Conservation (phyloP, 1,284 basidiomycete species). For the Inonotus hispidus region DNA sequence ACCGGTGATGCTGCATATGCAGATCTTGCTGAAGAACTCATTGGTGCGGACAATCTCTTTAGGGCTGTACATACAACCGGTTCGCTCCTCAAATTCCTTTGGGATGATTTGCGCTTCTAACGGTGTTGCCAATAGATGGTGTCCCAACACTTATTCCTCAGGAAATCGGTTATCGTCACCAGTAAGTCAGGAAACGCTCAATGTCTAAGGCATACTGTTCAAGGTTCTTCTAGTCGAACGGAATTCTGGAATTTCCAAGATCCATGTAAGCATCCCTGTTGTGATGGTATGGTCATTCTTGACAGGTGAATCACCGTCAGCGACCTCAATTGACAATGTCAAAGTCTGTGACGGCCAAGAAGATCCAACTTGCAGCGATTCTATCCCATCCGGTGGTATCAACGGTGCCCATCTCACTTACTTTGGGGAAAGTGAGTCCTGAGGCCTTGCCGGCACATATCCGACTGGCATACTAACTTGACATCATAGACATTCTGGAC, state of each 20-base stretch:
- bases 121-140: not conserved
- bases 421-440: constrained; percentile 13
- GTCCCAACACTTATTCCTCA: constrained; percentile 14
- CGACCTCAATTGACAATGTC: not conserved
- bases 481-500: not conserved
- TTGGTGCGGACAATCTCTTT: constrained; percentile 34
- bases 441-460: not conserved
- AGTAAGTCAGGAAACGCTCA: not conserved
- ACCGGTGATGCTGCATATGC: constrained; percentile 42
- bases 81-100: not conserved
- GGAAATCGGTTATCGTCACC: constrained; percentile 11
- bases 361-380: constrained; percentile 19
- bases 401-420: constrained; percentile 13
- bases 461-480: not conserved
- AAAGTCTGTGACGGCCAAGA: constrained; percentile 11
- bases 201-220: not conserved
- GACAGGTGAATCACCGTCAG: not conserved
- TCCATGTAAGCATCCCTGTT: not conserved
- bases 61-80: constrained; percentile 25
- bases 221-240: not conserved
- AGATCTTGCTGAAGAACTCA: constrained; percentile 31
- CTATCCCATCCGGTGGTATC: constrained; percentile 13
- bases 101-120: not conserved
- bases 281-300: not conserved
- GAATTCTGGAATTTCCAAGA: constrained; percentile 17